These are phyloP conservation scores for Epichloe sp. DNA, from an alignment of 2,329 filamentous ascomycete genomes.

Conservation along the genomic window DNA sequence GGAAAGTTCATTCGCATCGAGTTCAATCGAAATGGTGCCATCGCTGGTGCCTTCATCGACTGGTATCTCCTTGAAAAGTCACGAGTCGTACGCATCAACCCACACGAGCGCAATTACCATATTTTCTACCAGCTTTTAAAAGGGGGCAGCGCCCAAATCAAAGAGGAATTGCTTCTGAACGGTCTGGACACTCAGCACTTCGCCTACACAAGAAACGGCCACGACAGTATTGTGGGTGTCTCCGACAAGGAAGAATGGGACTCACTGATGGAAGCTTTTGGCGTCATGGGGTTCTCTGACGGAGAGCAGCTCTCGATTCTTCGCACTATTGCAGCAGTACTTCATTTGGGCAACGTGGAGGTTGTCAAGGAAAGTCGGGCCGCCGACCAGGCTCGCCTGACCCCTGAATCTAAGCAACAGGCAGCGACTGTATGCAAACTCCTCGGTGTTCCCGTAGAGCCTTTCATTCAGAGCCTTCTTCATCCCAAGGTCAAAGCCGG, in stretches of 20 bases:
- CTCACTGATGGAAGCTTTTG: constrained; percentile 77
- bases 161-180: constrained; percentile 62
- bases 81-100: constrained; percentile 80
- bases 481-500: constrained; percentile 93
- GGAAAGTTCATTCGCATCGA: constrained; percentile 98
- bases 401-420: constrained; percentile 59
- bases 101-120: constrained; percentile 89
- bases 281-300: constrained; percentile 84
- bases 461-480: constrained; percentile 76
- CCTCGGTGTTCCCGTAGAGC: constrained; percentile 70
- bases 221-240: constrained; percentile 81
- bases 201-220: constrained; percentile 79
- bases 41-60: constrained; percentile 91
- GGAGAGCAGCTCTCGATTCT: constrained; percentile 75
- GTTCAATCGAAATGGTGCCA: constrained; percentile 76
- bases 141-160: constrained; percentile 67
- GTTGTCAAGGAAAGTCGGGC: constrained; percentile 84
- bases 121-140: constrained; percentile 92
- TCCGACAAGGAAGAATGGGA: constrained; percentile 90
- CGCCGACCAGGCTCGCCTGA: constrained; percentile 77
- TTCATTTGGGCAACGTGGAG: constrained; percentile 85
- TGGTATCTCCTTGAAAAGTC: constrained; percentile 98
- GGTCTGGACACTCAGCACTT: constrained; percentile 74
- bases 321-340: constrained; percentile 75
- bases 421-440: constrained; percentile 71